These are phyloP conservation scores for Neofusicoccum ribis DNA, from an alignment of 2,329 filamentous ascomycete genomes.

Conservation along the genomic window DNA sequence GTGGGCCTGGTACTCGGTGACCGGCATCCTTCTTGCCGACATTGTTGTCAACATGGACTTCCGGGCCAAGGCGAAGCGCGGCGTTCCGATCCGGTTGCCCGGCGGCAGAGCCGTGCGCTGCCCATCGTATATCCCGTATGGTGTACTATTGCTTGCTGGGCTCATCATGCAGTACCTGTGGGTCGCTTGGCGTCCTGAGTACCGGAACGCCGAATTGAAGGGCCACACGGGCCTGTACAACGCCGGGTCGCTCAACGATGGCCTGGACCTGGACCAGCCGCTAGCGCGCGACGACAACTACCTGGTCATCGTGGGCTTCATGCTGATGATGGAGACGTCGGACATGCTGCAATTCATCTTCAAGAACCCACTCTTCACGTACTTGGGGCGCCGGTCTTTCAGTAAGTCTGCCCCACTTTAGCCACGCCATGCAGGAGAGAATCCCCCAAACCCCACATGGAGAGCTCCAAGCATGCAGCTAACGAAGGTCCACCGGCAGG, in stretches of 20 bases:
- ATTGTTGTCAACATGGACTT: constrained; percentile 46
- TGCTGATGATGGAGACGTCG: constrained; percentile 44
- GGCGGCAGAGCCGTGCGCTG: background rate
- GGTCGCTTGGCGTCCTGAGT: constrained; percentile 40
- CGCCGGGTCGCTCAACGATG: constrained; percentile 37
- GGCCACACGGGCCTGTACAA: constrained; percentile 46
- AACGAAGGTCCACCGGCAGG: constrained; percentile 28
- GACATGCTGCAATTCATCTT: constrained; percentile 39
- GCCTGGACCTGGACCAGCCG: constrained; percentile 36
- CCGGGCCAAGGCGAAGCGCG: constrained; percentile 25
- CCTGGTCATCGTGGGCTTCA: constrained; percentile 45
- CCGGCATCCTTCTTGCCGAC: constrained; percentile 51
- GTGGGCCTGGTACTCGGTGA: constrained; percentile 50
- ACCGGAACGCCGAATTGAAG: constrained; percentile 39
- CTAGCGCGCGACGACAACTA: constrained; percentile 46
- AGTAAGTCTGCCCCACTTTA: constrained; percentile 37
- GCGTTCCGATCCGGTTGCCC: constrained; percentile 20
- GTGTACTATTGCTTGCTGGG: constrained; percentile 35
- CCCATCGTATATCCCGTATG: constrained; percentile 36
- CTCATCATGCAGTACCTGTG: constrained; percentile 46
- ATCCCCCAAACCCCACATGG: background rate
- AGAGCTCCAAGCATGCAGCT: background rate
- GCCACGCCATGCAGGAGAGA: background rate
- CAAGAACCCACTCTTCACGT: constrained; percentile 36
- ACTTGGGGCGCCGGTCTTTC: constrained; percentile 44